A percentile compares a stretch with the other conserved stretches of the same genome.
Conservation (phyloP, 1,284 basidiomycete species). For the Anthracocystis setariae region DNA sequence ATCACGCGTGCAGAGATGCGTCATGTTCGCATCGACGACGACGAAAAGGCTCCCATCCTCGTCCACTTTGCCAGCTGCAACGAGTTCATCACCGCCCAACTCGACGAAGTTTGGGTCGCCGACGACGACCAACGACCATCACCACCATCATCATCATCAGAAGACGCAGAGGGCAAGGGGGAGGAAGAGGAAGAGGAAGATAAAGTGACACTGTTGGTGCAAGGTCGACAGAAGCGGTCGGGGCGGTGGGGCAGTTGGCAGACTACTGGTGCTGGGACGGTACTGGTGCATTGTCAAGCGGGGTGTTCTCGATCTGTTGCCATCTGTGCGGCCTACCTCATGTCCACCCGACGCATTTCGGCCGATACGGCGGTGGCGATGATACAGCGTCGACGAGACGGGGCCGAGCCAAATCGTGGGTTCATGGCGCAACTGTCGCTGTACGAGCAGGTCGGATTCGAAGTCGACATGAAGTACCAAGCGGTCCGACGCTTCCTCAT, state of each 20-base stretch:
- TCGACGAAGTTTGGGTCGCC: constrained; percentile 49
- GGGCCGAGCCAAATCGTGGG: constrained; percentile 66
- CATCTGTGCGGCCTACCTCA: constrained; percentile 68
- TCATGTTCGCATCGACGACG: constrained; percentile 68
- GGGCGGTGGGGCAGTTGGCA: constrained; percentile 52
- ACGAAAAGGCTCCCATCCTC: constrained; percentile 66
- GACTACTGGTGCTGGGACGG: constrained; percentile 52
- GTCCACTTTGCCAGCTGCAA: constrained; percentile 63
- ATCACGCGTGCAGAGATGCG: constrained; percentile 56
- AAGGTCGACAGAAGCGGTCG: constrained; percentile 39
- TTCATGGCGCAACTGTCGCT: constrained; percentile 68
- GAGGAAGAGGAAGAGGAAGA: constrained; percentile 1
- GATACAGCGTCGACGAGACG: constrained; percentile 54
- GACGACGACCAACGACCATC: constrained; percentile 9
- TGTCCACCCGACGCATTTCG: constrained; percentile 61
- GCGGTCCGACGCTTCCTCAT: constrained; percentile 68
- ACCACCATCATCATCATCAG: background rate
- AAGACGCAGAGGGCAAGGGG: no score
- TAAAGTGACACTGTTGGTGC: constrained; percentile 26
- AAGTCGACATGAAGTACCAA: constrained; percentile 66
- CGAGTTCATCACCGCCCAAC: constrained; percentile 62
- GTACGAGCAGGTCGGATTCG: constrained; percentile 65
- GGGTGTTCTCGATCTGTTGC: constrained; percentile 66
- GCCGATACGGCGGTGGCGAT: constrained; percentile 63
- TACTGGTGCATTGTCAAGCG: constrained; percentile 69